Evolutionary conservation across 2,329 filamentous ascomycete species (phyloP), one percentile per base, ranked within the genome.

Genomic region (Blumeria hordei): DNA sequence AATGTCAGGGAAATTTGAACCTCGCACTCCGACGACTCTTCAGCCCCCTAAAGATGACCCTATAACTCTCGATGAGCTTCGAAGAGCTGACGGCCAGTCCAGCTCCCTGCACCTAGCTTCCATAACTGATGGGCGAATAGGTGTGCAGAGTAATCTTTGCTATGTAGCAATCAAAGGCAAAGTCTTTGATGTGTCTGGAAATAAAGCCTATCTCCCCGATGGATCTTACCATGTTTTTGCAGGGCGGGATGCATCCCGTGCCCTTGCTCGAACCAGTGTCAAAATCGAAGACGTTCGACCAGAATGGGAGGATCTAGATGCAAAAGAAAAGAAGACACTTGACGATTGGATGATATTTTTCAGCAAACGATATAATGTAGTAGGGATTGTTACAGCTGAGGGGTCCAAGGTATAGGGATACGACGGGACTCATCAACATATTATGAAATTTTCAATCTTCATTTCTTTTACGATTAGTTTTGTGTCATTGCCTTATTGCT

Each of bases 321-420:
- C 94, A 21, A 88, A 92, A 69, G 81, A 95, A 67, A 86, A 92
- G 71, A 78, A 77, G 32, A 81, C 84, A 3, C 71, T 98, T 58
- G 76, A 90, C 55, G 92, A 98, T 67, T 98, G 92, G 92, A 79
- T 83, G 59, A 94, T 84, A 1, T 98, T 94, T 70, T 98, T 98
- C 69, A 86, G 83, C 61, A 98, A 96, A 72, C 76, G 92, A 56
- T 98, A 98, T 71, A 96, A 94, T 63, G 77, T 96, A 54, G 80
- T 93, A 50, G 87, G 86, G 12, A 67, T 73, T 55, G 77, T 84
- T 14, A 70, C 74, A 57, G 77, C 18, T 36, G 33, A 36, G 12
- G 43, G 41, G 76, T 28, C 21, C 21, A 28, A 28, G 21, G 21
- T 28, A 28, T 28, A 28, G 21, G 21, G 21, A 28, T 28, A 28